phyloP scores from a whole-genome alignment of 1,284 basidiomycete genomes.

The Anthracocystis setariae region DNA sequence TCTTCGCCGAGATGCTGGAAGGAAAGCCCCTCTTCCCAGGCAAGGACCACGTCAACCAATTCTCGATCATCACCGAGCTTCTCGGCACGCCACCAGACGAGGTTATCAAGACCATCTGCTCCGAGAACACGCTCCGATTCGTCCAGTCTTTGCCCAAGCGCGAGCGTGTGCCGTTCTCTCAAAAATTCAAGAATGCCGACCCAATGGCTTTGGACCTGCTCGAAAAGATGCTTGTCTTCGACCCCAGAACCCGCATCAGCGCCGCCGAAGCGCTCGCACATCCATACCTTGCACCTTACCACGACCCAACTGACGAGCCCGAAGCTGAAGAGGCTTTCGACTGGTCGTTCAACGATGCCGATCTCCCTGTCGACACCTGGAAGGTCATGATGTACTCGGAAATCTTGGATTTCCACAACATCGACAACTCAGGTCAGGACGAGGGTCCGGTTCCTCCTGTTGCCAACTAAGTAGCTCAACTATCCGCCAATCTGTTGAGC shows the following conservation, averaged over 20 bases:
- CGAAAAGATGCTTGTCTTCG: conserved; percentile 99
- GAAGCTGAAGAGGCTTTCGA: conserved; percentile 94
- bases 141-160: conserved; percentile 97
- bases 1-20: conserved; percentile 99
- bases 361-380: conserved; percentile 98
- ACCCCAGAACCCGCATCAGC: conserved; percentile 94
- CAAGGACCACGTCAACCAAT: conserved; percentile 99
- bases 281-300: conserved; percentile 96
- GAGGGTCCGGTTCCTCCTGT: conserved; percentile 56
- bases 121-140: conserved; percentile 98
- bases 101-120: conserved; percentile 98
- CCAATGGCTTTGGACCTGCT: conserved; percentile 93
- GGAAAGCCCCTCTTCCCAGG: conserved; percentile 98
- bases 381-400: conserved; percentile 78
- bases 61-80: conserved; percentile 98
- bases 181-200: conserved; percentile 91
- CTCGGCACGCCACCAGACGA: conserved; percentile 98
- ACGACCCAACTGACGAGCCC: conserved; percentile 98
- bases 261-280: conserved; percentile 90
- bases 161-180: conserved; percentile 90
- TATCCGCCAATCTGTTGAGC: conserved; percentile 1
- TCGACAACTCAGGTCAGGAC: conserved; percentile 60
- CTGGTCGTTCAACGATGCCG: conserved; percentile 99
- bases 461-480: conserved; percentile 18
- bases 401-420: conserved; percentile 69